phyloP scores from a whole-genome alignment of 768 basidiomycete genomes.

The Gyrodon lividus region DNA sequence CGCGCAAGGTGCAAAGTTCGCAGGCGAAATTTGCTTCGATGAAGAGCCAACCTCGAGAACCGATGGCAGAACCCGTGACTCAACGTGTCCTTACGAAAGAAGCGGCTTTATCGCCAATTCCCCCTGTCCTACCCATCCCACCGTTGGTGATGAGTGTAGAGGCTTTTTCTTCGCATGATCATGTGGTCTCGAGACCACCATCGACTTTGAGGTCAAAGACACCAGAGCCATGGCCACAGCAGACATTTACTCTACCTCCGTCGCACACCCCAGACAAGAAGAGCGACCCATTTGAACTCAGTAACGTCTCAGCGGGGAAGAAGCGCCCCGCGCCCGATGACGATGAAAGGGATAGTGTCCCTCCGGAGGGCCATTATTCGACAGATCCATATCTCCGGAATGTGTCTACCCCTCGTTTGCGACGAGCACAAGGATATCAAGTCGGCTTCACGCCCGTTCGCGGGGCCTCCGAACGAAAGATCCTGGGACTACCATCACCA shows the following conservation, averaged over 20 bases:
- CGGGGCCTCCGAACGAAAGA: slow-evolving; percentile 40
- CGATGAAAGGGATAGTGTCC: slow-evolving; percentile 60
- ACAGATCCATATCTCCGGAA: slow-evolving; percentile 36
- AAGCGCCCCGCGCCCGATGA: slow-evolving; percentile 79
- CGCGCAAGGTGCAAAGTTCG: slow-evolving; percentile 68
- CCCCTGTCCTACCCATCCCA: slow-evolving; percentile 16
- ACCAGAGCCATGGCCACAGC: slow-evolving; percentile 41
- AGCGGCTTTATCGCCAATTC: slow-evolving; percentile 10
- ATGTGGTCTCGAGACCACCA: slow-evolving; percentile 45
- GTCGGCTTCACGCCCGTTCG: slow-evolving; percentile 75
- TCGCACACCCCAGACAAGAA: slow-evolving; percentile 50
- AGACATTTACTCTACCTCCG: slow-evolving; percentile 20
- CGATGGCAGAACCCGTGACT: slow-evolving; percentile 4
- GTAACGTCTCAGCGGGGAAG: slow-evolving; percentile 50
- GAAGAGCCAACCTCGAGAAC: slow-evolving; percentile 39
- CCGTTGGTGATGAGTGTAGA: slow-evolving; percentile 15
- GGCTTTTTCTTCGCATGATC: slow-evolving; percentile 10
- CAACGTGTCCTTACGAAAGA: slow-evolving; percentile 8
- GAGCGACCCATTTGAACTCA: slow-evolving; percentile 30
- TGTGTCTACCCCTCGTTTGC: slow-evolving; percentile 57
- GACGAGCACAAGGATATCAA: slow-evolving; percentile 56
- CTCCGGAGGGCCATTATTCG: slow-evolving; percentile 62
- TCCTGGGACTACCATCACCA: slow-evolving; percentile 42
- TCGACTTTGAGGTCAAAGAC: slow-evolving; percentile 48
- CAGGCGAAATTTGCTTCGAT: slow-evolving; percentile 63